These are phyloP conservation scores for Sporothrix protearum DNA, from an alignment of 2,329 filamentous ascomycete species.

Conservation along the genomic window DNA sequence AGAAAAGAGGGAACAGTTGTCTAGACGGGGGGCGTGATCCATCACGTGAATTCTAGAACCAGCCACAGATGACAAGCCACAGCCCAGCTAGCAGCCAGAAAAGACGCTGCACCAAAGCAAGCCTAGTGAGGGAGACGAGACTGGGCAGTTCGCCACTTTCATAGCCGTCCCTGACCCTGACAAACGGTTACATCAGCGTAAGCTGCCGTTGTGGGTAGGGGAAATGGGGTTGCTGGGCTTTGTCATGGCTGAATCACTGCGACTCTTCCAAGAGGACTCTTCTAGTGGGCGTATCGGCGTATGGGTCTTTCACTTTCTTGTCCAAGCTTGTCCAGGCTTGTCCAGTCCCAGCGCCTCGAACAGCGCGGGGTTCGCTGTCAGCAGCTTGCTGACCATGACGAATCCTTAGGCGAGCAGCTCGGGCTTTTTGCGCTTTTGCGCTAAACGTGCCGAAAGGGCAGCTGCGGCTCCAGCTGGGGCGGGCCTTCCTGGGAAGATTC, in stretches of 20 bases:
- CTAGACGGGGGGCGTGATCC: not conserved
- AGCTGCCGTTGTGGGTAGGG: not conserved
- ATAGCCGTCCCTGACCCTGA: constrained; percentile 19
- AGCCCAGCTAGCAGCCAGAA: not conserved
- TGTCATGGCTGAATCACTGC: constrained; percentile 28
- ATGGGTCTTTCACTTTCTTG: too few relatives aligned
- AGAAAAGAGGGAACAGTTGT: not conserved
- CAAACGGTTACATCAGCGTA: constrained; percentile 26
- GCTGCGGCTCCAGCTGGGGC: not conserved
- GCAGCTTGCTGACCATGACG: constrained; percentile 20
- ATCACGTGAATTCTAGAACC: constrained; percentile 19
- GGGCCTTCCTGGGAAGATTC: constrained; percentile 10
- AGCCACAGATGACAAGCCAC: constrained; percentile 12
- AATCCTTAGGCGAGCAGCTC: constrained; percentile 16
- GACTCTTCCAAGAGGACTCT: too few relatives aligned
- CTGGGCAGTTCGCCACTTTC: not conserved
- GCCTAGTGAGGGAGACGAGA: not conserved
- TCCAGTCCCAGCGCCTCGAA: too few relatives aligned
- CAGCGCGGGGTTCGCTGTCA: not conserved
- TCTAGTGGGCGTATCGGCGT: too few relatives aligned
- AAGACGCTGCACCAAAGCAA: not conserved
- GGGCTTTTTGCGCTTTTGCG: too few relatives aligned
- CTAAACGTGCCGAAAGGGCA: not conserved
- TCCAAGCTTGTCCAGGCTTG: not conserved
- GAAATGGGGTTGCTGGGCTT: constrained; percentile 4